These are phyloP conservation scores for Gilbertella persicaria DNA, from an alignment of 371 early-diverging fungal genomes.

Conservation along the genomic window DNA sequence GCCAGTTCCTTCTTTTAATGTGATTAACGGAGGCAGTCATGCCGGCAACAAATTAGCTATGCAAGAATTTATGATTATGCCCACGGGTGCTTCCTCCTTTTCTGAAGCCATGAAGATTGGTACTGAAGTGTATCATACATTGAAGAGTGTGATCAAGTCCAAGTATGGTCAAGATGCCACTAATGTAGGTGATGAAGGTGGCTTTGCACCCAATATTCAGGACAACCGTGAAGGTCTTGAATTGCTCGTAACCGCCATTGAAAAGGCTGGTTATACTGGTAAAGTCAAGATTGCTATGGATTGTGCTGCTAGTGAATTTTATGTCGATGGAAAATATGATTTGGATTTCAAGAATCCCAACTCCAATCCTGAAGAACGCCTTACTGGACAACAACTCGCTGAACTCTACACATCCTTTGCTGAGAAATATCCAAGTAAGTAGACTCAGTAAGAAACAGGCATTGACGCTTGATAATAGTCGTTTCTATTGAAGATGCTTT, in stretches of 20 bases:
- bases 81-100: constrained; percentile 92
- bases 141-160: constrained; percentile 94
- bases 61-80: constrained; percentile 99
- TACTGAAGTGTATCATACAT: constrained; percentile 92
- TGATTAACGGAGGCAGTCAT: constrained; percentile 99
- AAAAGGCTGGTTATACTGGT: constrained; percentile 91
- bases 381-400: constrained; percentile 81
- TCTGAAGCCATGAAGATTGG: constrained; percentile 98
- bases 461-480: constrained; percentile 31
- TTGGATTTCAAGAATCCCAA: constrained; percentile 94
- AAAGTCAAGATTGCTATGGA: constrained; percentile 98
- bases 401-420: constrained; percentile 85
- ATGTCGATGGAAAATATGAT: constrained; percentile 94
- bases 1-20: constrained; percentile 98
- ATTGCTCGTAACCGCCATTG: constrained; percentile 88
- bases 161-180: constrained; percentile 98
- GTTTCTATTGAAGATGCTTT: constrained; percentile 99
- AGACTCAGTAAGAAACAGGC: background rate
- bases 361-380: constrained; percentile 76
- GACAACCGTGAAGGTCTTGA: constrained; percentile 96
- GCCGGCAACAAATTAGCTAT: constrained; percentile 99
- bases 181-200: constrained; percentile 99
- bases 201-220: constrained; percentile 99
- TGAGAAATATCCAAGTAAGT: constrained; percentile 83
- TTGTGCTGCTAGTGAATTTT: constrained; percentile 98